Conservation (phyloP, 495 filamentous ascomycete genomes). For the Aspergillus avenaceus region DNA sequence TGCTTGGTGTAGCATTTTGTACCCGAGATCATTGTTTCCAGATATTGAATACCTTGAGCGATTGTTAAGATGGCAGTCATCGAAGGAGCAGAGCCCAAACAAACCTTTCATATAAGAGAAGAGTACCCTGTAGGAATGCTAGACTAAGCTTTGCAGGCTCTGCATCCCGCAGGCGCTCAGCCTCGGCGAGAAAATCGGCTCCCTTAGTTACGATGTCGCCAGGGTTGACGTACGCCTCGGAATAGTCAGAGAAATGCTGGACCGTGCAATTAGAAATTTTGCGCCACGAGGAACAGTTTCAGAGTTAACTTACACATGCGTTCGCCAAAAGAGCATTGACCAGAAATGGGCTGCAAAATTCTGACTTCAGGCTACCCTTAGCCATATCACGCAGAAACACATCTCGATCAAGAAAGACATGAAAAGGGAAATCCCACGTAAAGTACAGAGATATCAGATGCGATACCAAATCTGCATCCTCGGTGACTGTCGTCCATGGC, state of each 20-base stretch:
- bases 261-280: neutral
- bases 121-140: slow-evolving; percentile 35
- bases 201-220: slow-evolving; percentile 43
- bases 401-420: slow-evolving; percentile 41
- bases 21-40: slow-evolving; percentile 38
- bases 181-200: slow-evolving; percentile 39
- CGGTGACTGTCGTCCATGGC: slow-evolving; percentile 51
- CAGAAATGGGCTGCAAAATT: slow-evolving; percentile 50
- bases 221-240: slow-evolving; percentile 38
- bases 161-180: slow-evolving; percentile 30
- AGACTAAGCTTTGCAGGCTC: slow-evolving; percentile 25
- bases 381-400: slow-evolving; percentile 48
- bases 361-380: slow-evolving; percentile 19
- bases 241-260: slow-evolving; percentile 44
- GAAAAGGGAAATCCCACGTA: slow-evolving; percentile 52
- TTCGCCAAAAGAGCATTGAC: slow-evolving; percentile 52
- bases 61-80: neutral
- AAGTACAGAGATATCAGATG: slow-evolving; percentile 52
- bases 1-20: slow-evolving; percentile 39
- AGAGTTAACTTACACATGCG: slow-evolving; percentile 43
- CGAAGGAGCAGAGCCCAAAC: neutral
- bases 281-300: neutral
- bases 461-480: slow-evolving; percentile 48
- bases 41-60: slow-evolving; percentile 37
- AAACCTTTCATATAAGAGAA: slow-evolving; percentile 40